Conservation (phyloP, 2,329 filamentous ascomycete species). For the Xylaria sp. region DNA sequence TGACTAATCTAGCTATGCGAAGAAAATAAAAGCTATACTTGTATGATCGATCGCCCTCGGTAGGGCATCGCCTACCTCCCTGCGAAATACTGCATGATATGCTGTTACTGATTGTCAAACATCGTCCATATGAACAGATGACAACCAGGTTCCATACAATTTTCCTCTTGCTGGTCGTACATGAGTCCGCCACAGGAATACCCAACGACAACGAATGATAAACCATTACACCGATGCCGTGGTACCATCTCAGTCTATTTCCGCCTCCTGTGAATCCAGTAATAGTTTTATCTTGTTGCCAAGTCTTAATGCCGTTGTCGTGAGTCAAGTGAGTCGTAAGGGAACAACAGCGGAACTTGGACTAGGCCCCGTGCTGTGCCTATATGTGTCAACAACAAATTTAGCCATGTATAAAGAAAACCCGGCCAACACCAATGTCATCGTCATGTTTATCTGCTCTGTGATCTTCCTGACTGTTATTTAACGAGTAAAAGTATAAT, state of each 20-base stretch:
- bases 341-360: slow-evolving; percentile 15
- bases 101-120: slow-evolving; percentile 4
- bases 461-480: slow-evolving; percentile 18
- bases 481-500: slow-evolving; percentile 28
- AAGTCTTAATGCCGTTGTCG: slow-evolving; percentile 31
- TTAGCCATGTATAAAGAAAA: slow-evolving; percentile 25
- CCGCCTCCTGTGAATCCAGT: slow-evolving; percentile 26
- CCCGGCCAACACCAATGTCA: slow-evolving; percentile 28
- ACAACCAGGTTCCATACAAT: slow-evolving; percentile 17
- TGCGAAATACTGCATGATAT: neutral
- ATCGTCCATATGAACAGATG: slow-evolving; percentile 14
- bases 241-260: slow-evolving; percentile 31
- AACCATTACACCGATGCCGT: slow-evolving; percentile 31
- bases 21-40: slow-evolving; percentile 10
- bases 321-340: slow-evolving; percentile 30
- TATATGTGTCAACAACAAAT: slow-evolving; percentile 21
- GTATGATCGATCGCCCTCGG: slow-evolving; percentile 4
- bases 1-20: neutral
- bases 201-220: slow-evolving; percentile 17
- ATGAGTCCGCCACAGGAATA: slow-evolving; percentile 12
- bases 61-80: slow-evolving; percentile 8
- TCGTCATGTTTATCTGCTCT: slow-evolving; percentile 25
- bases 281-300: slow-evolving; percentile 31
- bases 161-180: slow-evolving; percentile 17
- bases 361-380: slow-evolving; percentile 24